Conservation (phyloP, 2,329 filamentous ascomycete species). For the Paradendryphiella salina region DNA sequence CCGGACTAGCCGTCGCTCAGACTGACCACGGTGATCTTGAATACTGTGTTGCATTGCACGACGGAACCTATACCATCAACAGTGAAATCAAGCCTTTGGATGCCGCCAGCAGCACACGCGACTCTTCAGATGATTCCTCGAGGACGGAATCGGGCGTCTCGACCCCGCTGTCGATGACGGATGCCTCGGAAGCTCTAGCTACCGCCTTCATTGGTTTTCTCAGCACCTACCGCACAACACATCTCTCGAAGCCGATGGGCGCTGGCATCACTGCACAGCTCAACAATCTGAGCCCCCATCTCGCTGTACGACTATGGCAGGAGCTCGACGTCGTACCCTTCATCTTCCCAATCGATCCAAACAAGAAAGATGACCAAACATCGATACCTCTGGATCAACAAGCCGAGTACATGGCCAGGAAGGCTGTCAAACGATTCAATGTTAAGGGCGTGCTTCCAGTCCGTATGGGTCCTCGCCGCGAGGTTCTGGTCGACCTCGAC, state of each 20-base stretch:
- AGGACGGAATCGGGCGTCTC: conserved; percentile 13
- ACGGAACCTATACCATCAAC: conserved; percentile 74
- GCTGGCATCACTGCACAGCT: conserved; percentile 68
- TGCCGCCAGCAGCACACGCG: not conserved
- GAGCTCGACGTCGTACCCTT: conserved; percentile 77
- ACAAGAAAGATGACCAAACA: conserved; percentile 47
- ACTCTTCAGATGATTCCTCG: conserved; percentile 10
- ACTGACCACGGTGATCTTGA: conserved; percentile 56
- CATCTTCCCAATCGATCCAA: conserved; percentile 52
- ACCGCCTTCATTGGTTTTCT: conserved; percentile 64
- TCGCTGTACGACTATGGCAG: conserved; percentile 73
- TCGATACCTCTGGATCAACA: conserved; percentile 73
- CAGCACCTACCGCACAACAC: conserved; percentile 63
- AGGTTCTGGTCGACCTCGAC: conserved; percentile 61
- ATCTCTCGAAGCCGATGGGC: conserved; percentile 75
- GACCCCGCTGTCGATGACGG: conserved; percentile 15
- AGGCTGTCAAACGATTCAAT: conserved; percentile 62
- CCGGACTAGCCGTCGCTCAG: conserved; percentile 64
- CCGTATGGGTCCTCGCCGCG: conserved; percentile 5
- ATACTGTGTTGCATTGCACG: conserved; percentile 66
- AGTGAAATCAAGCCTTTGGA: conserved; percentile 57
- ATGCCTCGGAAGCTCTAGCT: conserved; percentile 47
- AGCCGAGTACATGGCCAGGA: conserved; percentile 78
- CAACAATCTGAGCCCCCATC: conserved; percentile 62
- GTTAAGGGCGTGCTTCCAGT: conserved; percentile 9